These are phyloP conservation scores for Kodamaea leandrae DNA, from an alignment of 805 yeast genomes.

Conservation along the genomic window DNA sequence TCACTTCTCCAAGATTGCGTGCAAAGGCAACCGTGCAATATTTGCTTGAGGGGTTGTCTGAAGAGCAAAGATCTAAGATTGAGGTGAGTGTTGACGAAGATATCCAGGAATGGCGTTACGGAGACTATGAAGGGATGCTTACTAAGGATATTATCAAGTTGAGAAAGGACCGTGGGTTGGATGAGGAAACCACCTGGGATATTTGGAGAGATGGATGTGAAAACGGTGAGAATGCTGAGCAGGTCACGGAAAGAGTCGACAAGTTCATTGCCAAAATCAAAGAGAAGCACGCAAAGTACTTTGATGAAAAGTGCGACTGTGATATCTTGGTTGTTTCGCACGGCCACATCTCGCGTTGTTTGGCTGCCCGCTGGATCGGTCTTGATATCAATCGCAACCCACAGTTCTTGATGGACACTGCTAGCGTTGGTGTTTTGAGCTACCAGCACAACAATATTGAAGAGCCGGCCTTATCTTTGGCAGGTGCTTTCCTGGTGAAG, in stretches of 20 bases:
- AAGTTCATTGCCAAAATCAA: slow-evolving; percentile 63
- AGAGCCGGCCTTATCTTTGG: slow-evolving; percentile 83
- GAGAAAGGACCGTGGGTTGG: slow-evolving; percentile 59
- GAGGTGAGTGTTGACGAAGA: slow-evolving; percentile 55
- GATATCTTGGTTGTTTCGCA: slow-evolving; percentile 87
- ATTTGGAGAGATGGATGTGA: slow-evolving; percentile 95
- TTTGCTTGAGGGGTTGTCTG: slow-evolving; percentile 50
- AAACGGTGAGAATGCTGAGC: slow-evolving; percentile 69
- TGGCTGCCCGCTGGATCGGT: slow-evolving; percentile 85
- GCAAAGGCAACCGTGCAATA: slow-evolving; percentile 75
- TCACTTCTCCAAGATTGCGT: slow-evolving; percentile 78
- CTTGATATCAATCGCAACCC: slow-evolving; percentile 64
- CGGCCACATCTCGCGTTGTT: slow-evolving; percentile 88
- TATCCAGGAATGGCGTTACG: slow-evolving; percentile 93
- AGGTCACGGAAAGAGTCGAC: slow-evolving; percentile 74
- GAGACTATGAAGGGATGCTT: slow-evolving; percentile 85
- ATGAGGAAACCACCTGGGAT: slow-evolving; percentile 53
- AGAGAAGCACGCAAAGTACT: slow-evolving; percentile 53
- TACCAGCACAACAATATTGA: slow-evolving; percentile 81
- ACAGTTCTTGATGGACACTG: slow-evolving; percentile 84
- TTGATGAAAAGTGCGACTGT: slow-evolving; percentile 50
- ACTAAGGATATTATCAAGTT: slow-evolving; percentile 64
- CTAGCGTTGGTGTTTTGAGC: slow-evolving; percentile 89
- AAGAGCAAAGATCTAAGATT: slow-evolving; percentile 40
- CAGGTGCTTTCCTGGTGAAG: slow-evolving; percentile 72